A percentile compares a stretch with the other conserved stretches of the same genome.
phyloP scores from a whole-genome alignment of 208 protist species.

The Trypanosoma boissoni region DNA sequence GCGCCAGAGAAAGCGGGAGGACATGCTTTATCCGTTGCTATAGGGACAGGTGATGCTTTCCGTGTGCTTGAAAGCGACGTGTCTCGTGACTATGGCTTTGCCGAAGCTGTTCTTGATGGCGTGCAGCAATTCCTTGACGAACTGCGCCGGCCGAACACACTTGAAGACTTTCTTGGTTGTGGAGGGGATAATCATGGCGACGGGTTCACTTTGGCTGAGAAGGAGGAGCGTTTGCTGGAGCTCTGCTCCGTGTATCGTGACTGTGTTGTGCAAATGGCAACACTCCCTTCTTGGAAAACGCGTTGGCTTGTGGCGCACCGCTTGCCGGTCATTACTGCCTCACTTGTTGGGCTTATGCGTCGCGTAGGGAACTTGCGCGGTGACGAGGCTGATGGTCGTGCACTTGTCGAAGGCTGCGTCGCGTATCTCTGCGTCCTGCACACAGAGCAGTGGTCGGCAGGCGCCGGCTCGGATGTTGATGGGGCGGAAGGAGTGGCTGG shows the following conservation, averaged over 20 bases:
- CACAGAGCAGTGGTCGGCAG: constrained; percentile 23
- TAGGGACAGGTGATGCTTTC: neutral
- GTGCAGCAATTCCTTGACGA: constrained; percentile 46
- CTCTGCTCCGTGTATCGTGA: constrained; percentile 41
- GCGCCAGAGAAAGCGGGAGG: neutral
- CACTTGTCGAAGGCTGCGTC: constrained; percentile 25
- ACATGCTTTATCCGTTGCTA: neutral
- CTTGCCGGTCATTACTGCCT: constrained; percentile 41
- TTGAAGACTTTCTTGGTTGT: constrained; percentile 9
- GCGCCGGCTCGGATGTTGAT: constrained; percentile 10
- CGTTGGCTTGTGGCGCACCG: constrained; percentile 57
- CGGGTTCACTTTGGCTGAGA: neutral
- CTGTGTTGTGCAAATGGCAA: constrained; percentile 38
- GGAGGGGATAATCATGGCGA: neutral
- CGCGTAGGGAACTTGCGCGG: constrained; percentile 18
- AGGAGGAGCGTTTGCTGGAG: constrained; percentile 6
- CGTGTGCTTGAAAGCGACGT: constrained; percentile 34
- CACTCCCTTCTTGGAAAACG: constrained; percentile 55
- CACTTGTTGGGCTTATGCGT: constrained; percentile 36
- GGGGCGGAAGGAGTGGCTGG: no score
- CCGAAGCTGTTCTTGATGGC: constrained; percentile 51
- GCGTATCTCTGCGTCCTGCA: constrained; percentile 17
- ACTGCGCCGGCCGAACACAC: constrained; percentile 16
- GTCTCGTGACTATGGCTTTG: constrained; percentile 50
- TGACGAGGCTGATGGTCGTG: constrained; percentile 5